Evolutionary conservation across 331 rosid genomes (phyloP).

Genomic region (Quercus lobata): DNA sequence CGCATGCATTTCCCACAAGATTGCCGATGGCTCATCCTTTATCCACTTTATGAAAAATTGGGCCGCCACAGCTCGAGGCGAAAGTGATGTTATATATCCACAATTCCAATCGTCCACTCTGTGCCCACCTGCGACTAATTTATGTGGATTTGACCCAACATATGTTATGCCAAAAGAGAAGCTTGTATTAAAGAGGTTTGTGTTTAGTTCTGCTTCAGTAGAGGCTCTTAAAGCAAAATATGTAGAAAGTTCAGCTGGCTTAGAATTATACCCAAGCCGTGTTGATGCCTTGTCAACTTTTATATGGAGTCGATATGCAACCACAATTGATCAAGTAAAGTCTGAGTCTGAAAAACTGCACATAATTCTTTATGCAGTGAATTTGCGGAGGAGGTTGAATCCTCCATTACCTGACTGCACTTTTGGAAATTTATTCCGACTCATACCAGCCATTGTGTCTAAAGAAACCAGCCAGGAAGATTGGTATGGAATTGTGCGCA

Average conservation of each 20-base stretch:
- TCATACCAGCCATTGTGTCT: neutral
- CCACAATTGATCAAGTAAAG: too few relatives aligned
- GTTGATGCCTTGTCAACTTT: too few relatives aligned
- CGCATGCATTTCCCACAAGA: too few relatives aligned
- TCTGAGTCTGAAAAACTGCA: too few relatives aligned
- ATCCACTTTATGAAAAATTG: too few relatives aligned
- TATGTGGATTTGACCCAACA: neutral
- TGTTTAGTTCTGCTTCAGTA: conserved; percentile 2
- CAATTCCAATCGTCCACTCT: neutral
- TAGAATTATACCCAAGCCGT: neutral
- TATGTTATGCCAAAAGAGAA: neutral
- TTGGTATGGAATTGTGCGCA: neutral
- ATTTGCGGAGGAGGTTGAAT: conserved; percentile 23
- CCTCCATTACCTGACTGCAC: conserved; percentile 2
- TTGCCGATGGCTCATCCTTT: too few relatives aligned
- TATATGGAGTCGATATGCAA: too few relatives aligned
- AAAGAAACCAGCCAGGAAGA: neutral
- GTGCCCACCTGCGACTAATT: conserved; percentile 7
- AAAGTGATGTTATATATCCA: neutral
- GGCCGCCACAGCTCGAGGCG: neutral
- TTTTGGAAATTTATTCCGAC: conserved; percentile 20
- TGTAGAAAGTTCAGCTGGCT: neutral
- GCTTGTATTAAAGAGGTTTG: neutral
- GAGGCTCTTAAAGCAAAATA: conserved; percentile 7
- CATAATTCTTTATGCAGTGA: neutral